A percentile compares a stretch with the other conserved stretches of the same genome.
Conservation (phyloP, 2,329 filamentous ascomycete species). For the Aspergillus ruber region DNA sequence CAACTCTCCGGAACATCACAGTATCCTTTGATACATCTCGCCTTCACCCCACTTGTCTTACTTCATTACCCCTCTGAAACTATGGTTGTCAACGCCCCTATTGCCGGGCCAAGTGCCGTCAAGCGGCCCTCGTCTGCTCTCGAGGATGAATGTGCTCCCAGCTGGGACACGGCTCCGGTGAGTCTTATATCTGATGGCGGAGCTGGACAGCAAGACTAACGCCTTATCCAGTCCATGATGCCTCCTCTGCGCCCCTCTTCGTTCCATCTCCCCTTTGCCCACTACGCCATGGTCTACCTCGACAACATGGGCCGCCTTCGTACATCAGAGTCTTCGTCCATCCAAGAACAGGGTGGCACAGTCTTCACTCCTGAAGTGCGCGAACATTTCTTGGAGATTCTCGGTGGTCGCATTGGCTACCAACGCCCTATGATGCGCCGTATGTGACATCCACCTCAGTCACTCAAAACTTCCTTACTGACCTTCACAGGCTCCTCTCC, state of each 20-base stretch:
- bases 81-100: slow-evolving; percentile 26
- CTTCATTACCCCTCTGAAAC: slow-evolving; percentile 3
- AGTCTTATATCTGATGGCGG: slow-evolving; percentile 4
- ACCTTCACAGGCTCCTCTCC: slow-evolving; percentile 6
- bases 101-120: slow-evolving; percentile 18
- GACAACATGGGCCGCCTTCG: slow-evolving; percentile 28
- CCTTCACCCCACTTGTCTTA: background rate
- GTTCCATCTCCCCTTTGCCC: slow-evolving; percentile 23
- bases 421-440: slow-evolving; percentile 20
- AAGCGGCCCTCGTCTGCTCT: slow-evolving; percentile 26
- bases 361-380: slow-evolving; percentile 29
- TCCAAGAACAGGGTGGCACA: slow-evolving; percentile 23
- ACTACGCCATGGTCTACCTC: slow-evolving; percentile 33
- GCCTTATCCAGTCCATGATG: slow-evolving; percentile 22
- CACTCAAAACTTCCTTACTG: background rate
- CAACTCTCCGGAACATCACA: background rate
- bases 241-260: slow-evolving; percentile 14
- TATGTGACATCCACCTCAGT: slow-evolving; percentile 14
- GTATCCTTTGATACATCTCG: too few species aligned
- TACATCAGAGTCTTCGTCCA: slow-evolving; percentile 27
- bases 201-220: too few species aligned
- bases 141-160: slow-evolving; percentile 17
- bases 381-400: slow-evolving; percentile 29
- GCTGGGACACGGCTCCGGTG: slow-evolving; percentile 28
- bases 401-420: slow-evolving; percentile 25